These are phyloP conservation scores for Starmerella bombi DNA, from an alignment of 805 yeast genomes.

Conservation along the genomic window DNA sequence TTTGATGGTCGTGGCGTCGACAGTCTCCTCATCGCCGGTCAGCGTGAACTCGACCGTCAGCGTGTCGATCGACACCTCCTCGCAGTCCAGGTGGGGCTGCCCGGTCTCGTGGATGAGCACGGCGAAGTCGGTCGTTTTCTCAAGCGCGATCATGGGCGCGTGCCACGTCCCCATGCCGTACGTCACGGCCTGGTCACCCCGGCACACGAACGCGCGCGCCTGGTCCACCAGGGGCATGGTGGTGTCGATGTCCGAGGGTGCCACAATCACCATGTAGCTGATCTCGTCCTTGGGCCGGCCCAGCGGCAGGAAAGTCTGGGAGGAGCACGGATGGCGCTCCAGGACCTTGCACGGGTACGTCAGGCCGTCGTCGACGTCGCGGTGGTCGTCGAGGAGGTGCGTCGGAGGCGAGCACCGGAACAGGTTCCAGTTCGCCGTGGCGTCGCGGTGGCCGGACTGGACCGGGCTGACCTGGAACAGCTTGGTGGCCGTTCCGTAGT, in stretches of 20 bases:
- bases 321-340: conserved; percentile 79
- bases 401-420: conserved; percentile 69
- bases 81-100: conserved; percentile 63
- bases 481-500: conserved; percentile 88
- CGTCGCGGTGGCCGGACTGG: conserved; percentile 20
- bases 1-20: conserved; percentile 26
- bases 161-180: conserved; percentile 84
- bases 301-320: conserved; percentile 89
- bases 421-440: conserved; percentile 65
- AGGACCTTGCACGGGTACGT: conserved; percentile 50
- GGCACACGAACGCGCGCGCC: conserved; percentile 56
- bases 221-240: conserved; percentile 38
- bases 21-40: background rate
- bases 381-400: conserved; percentile 35
- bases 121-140: conserved; percentile 60
- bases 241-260: conserved; percentile 31
- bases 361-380: conserved; percentile 14
- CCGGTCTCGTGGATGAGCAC: conserved; percentile 83
- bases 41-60: conserved; percentile 18
- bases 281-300: conserved; percentile 40
- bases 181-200: conserved; percentile 79
- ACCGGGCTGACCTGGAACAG: conserved; percentile 60
- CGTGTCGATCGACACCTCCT: conserved; percentile 60
- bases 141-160: conserved; percentile 87
- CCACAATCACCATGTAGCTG: conserved; percentile 73